phyloP scores from a whole-genome alignment of 31 red algal genomes.

The Porphyra umbilicalis region DNA sequence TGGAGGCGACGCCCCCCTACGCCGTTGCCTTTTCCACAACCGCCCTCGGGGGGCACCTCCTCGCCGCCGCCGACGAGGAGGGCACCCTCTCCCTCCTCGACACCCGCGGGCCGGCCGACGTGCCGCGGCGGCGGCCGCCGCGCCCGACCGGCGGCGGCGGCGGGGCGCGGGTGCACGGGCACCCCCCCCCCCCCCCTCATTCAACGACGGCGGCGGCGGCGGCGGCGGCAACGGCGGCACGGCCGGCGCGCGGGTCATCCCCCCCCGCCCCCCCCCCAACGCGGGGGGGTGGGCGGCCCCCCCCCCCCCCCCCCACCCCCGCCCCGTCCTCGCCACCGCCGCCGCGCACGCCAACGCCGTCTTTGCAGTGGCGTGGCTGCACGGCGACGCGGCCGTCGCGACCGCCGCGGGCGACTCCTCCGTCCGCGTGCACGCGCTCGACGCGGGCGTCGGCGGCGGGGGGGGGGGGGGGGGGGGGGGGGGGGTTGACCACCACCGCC shows the following conservation, averaged over 20 bases:
- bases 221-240: conserved; percentile 11
- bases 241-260: conserved; percentile 14
- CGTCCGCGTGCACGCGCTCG: conserved; percentile 41
- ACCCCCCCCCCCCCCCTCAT: neutral
- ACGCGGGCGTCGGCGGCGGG: too few species aligned
- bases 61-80: conserved; percentile 60
- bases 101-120: conserved; percentile 22
- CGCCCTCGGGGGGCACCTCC: conserved; percentile 31
- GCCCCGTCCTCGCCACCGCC: conserved; percentile 1
- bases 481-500: neutral
- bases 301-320: neutral
- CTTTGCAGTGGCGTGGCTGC: conserved; percentile 55
- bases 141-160: neutral
- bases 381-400: conserved; percentile 30
- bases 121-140: conserved; percentile 18
- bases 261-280: neutral
- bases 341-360: conserved; percentile 63
- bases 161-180: neutral
- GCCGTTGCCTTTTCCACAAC: conserved; percentile 33
- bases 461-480: too few species aligned
- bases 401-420: conserved; percentile 56
- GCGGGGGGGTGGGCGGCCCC: neutral
- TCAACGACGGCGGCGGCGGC: neutral
- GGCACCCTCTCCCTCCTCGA: conserved; percentile 61
- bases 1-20: conserved; percentile 26